phyloP scores from a whole-genome alignment of 139 green algal genomes.

The Penium margaritaceum region DNA sequence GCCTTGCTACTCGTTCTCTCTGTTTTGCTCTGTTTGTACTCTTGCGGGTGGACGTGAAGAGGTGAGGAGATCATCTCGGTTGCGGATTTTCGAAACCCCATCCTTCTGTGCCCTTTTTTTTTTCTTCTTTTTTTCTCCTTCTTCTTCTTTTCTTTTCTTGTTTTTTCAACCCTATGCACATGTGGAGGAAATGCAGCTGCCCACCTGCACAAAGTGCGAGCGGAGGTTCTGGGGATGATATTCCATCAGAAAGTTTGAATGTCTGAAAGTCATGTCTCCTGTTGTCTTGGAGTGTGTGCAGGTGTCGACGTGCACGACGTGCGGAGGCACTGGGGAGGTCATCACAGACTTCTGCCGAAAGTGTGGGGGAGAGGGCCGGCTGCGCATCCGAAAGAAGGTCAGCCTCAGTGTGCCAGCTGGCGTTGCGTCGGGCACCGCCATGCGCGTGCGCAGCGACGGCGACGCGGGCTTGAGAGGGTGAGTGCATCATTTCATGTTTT shows the following conservation, averaged over 20 bases:
- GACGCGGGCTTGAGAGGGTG: constrained; percentile 50
- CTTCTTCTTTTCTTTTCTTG: not conserved
- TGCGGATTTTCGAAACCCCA: too few relatives aligned
- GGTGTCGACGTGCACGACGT: constrained; percentile 49
- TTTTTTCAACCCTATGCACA: too few relatives aligned
- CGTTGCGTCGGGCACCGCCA: constrained; percentile 69
- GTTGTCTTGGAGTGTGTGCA: not conserved
- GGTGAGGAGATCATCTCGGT: too few relatives aligned
- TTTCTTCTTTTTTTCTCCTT: not conserved
- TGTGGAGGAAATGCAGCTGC: too few relatives aligned
- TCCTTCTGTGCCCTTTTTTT: constrained; percentile 1
- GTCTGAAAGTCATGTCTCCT: too few relatives aligned
- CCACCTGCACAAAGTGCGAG: too few relatives aligned
- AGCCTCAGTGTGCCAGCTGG: constrained; percentile 66
- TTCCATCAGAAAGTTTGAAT: too few relatives aligned
- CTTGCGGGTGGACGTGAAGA: too few relatives aligned
- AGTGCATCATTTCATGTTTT: too few relatives aligned
- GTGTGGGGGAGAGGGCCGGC: constrained; percentile 83
- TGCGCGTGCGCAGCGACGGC: constrained; percentile 77
- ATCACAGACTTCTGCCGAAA: constrained; percentile 67
- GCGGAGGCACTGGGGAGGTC: constrained; percentile 47
- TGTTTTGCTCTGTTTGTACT: too few relatives aligned
- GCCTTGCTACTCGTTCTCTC: too few relatives aligned
- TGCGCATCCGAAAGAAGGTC: constrained; percentile 80
- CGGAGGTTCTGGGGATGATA: too few relatives aligned